These are phyloP conservation scores for Aspergillus taichungensis DNA, from an alignment of 495 filamentous ascomycete species.

Conservation along the genomic window DNA sequence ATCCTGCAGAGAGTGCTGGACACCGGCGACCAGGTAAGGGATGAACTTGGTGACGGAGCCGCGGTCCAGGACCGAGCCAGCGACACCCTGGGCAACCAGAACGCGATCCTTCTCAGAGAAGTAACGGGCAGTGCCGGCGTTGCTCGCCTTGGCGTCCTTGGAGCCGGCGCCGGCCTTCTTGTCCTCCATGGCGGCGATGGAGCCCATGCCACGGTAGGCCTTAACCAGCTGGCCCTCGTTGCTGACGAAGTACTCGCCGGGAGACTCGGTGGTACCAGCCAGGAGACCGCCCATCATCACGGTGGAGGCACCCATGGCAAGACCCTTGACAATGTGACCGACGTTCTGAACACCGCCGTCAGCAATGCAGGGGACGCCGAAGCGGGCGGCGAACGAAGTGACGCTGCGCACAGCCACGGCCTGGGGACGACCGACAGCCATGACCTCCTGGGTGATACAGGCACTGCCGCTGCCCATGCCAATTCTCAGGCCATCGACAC, in stretches of 20 bases:
- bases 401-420: slow-evolving; percentile 87
- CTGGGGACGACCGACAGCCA: slow-evolving; percentile 95
- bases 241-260: slow-evolving; percentile 92
- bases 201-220: slow-evolving; percentile 97
- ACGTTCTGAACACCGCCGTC: slow-evolving; percentile 98
- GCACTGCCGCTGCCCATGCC: slow-evolving; percentile 98
- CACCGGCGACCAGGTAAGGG: slow-evolving; percentile 86
- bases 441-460: slow-evolving; percentile 99
- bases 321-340: slow-evolving; percentile 96
- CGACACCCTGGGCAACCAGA: slow-evolving; percentile 94
- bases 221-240: slow-evolving; percentile 96
- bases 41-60: slow-evolving; percentile 88
- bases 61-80: slow-evolving; percentile 62
- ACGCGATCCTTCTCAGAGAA: slow-evolving; percentile 94
- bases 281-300: slow-evolving; percentile 99
- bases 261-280: slow-evolving; percentile 94
- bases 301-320: slow-evolving; percentile 86
- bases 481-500: slow-evolving; percentile 93
- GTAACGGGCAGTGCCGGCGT: slow-evolving; percentile 95
- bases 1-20: slow-evolving; percentile 96
- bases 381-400: slow-evolving; percentile 75
- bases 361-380: slow-evolving; percentile 96
- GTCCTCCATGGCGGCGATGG: slow-evolving; percentile 98
- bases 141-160: slow-evolving; percentile 74
- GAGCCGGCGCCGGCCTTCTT: slow-evolving; percentile 68